phyloP scores from a whole-genome alignment of 140 eudicot genomes.

The Cichorium intybus region DNA sequence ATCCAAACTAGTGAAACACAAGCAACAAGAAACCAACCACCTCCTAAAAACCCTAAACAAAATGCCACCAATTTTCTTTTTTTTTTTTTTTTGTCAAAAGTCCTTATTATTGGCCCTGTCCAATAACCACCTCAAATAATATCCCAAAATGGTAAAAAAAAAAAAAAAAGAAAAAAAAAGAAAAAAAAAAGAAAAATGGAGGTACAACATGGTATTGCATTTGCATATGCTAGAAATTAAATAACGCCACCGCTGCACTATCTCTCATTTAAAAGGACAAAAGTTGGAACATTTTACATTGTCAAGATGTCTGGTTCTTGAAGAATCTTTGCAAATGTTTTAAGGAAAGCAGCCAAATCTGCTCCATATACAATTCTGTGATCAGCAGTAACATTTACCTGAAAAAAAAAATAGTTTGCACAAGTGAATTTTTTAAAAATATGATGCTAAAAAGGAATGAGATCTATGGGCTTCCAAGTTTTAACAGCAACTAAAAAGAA shows the following conservation, averaged over 20 bases:
- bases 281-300: conserved; percentile 44
- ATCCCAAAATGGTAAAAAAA: conserved; percentile 15
- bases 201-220: conserved; percentile 32
- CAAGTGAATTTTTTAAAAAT: conserved; percentile 17
- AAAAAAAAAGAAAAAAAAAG: neutral
- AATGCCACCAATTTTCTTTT: neutral
- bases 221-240: conserved; percentile 27
- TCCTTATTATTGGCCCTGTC: conserved; percentile 22
- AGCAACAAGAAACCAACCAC: conserved; percentile 5
- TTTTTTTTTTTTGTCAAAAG: neutral
- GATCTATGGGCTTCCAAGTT: too few species aligned
- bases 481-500: too few species aligned
- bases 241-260: conserved; percentile 15
- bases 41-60: conserved; percentile 4
- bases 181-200: neutral
- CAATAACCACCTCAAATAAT: conserved; percentile 27
- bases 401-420: conserved; percentile 8
- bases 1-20: neutral
- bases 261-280: neutral
- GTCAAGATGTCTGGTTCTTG: conserved; percentile 85
- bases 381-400: conserved; percentile 99
- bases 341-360: conserved; percentile 92
- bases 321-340: conserved; percentile 82
- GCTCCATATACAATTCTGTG: conserved; percentile 90
- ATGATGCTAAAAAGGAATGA: too few species aligned